Base-by-base conservation (phyloP, 2,329 filamentous ascomycete species). In the Xenosphaeropsis pyriputrescens region DNA sequence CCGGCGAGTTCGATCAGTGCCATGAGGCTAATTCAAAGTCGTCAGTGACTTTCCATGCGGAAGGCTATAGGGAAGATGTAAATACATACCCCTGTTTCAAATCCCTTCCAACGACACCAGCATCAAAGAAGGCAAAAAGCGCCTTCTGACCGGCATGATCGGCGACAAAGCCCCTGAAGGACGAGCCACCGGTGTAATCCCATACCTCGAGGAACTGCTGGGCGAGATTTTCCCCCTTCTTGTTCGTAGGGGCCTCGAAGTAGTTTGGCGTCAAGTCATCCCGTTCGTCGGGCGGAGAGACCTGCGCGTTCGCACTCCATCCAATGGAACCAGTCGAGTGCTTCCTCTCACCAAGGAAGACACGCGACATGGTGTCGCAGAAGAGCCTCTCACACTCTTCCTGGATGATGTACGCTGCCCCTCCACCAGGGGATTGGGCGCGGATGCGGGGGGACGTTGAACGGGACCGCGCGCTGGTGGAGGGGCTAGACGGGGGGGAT, bases 351-450 rank as follows among this genome's bases (percentile, higher is more conserved):
- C 85, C 88, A 72, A 81, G 83, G 77, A 95, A 94, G 70, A 84
- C 81, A 68, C 79, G 68, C 67, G 75, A 82, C 78, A 94, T 84
- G 73, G 79, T 80, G 80, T 89, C 85, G 68, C 88, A 94, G 76
- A 94, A 93, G 80, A 94, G 89, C 73, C 88, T 95, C 86, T 94
- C 88, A 94, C 88, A 93, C 85, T 94, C 86, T 86, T 82, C 86
- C 84, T 82, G 86, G 73, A 94, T 93, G 69, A 79, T 79, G 66
- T 84, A 77, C 82, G 85, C 78, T 79, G 86, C 86, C 85, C 86
- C 86, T 83, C 82, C 82, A 80, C 71, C 72, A 58, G 72, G 68
- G 58, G 63, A 57, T 59, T 50, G 52, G 35, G 40, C 48, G 39
- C 34, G 52, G 35, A 39, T 47, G 39, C 34, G 50, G 41, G 50